Conservation (phyloP, 1,284 basidiomycete genomes). For the Dichomitus squalens region DNA sequence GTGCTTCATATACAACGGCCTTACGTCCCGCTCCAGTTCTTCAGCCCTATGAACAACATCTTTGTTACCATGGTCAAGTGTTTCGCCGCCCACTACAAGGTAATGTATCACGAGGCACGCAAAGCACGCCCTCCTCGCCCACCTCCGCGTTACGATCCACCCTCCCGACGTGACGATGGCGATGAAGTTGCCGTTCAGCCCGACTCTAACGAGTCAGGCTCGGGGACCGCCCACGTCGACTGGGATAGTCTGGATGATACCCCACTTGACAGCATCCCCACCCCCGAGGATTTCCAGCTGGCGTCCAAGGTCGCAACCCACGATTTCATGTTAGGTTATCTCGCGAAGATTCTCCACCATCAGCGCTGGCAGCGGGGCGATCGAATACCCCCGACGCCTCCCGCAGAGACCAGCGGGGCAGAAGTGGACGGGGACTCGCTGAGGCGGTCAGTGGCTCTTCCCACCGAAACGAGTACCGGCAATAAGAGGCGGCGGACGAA, state of each 20-base stretch:
- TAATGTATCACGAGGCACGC: background rate
- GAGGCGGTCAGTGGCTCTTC: too few species aligned
- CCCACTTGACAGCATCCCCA: background rate
- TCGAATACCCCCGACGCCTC: background rate
- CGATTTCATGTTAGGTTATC: background rate
- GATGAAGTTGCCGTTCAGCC: background rate
- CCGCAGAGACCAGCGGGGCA: too few species aligned
- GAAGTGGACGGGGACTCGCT: too few species aligned
- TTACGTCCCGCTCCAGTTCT: background rate
- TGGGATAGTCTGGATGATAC: background rate
- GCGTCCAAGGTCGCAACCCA: background rate
- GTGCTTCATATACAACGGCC: background rate
- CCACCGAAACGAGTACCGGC: background rate
- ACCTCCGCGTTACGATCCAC: background rate
- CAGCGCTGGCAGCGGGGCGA: background rate
- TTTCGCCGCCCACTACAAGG: conserved; percentile 3
- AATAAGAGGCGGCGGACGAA: background rate
- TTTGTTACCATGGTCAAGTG: background rate
- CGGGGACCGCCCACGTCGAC: background rate
- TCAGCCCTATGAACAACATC: background rate
- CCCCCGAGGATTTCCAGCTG: background rate
- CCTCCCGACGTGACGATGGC: background rate
- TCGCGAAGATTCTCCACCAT: background rate
- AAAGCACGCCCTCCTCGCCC: background rate
- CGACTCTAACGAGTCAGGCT: too few species aligned